These are phyloP conservation scores for Beauveria brongniartii DNA, from an alignment of 2,329 filamentous ascomycete species.

Conservation along the genomic window DNA sequence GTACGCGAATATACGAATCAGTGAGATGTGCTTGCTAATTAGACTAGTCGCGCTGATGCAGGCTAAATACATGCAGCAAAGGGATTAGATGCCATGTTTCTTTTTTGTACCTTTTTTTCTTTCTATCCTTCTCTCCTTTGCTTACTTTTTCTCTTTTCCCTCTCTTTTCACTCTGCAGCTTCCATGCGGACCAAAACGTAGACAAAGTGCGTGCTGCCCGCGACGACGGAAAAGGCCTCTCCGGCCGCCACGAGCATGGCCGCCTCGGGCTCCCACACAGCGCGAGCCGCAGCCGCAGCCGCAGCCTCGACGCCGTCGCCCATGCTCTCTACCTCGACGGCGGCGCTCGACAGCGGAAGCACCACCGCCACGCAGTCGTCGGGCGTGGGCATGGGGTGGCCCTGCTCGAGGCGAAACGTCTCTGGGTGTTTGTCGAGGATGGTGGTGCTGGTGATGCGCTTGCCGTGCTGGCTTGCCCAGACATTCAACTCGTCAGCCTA, in stretches of 20 bases:
- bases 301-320: background rate
- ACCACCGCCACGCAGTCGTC: conserved; percentile 2
- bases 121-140: background rate
- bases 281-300: background rate
- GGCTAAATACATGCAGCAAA: too few species aligned
- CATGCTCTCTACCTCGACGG: background rate
- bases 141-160: background rate
- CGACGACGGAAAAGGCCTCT: background rate
- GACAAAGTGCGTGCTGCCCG: conserved; percentile 1
- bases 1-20: too few species aligned
- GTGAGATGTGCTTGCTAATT: background rate
- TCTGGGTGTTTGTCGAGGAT: conserved; percentile 5
- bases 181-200: background rate
- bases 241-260: background rate
- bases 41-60: background rate
- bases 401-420: background rate
- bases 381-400: background rate
- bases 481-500: background rate
- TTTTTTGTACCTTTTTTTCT: background rate
- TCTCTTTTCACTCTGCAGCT: background rate
- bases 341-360: background rate
- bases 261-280: background rate
- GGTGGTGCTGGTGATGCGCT: conserved; percentile 4
- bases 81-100: background rate
- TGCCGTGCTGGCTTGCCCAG: background rate